Evolutionary conservation across 352 stramenopile genomes (phyloP), one percentile per base, ranked within the genome.

Genomic region (Globisporangium nagaii): DNA sequence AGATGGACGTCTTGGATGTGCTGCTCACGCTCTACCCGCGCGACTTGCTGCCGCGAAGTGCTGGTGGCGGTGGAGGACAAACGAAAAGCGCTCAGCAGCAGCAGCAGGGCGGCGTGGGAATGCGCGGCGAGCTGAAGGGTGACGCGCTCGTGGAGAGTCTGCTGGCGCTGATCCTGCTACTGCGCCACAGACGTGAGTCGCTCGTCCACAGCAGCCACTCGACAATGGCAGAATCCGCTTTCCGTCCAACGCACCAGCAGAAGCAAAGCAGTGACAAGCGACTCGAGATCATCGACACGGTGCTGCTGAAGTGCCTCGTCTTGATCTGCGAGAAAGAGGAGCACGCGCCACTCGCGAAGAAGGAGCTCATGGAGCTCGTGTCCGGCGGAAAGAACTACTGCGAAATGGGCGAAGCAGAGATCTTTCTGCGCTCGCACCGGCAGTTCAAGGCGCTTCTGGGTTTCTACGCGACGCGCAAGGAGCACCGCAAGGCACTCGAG

Each of bases 241-340:
- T 24, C n/a, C 22, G n/a, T 1, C 51, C 32, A 6, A 49, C 45
- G 19, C 13, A 46, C 35, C 34, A 48, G 15, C 37, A 35, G 25
- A 17, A 39, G 39, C 30, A 40, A 12, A 48, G 19, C 13, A 37
- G n/a, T 1, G 28, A 46, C 27, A 52, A 56, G 11, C 58, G 56
- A 17, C 44, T 87, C 24, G 72, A 84, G 34, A 43, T 92, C 12
- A 73, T 90, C 24, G 84, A 94, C 53, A 92, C 84, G 2, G 85
- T 94, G 40, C 54, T 92, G 2, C 64, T 94, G 28, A 94, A 94
- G 62, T 86, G 78, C 47, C 68, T 90, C n/a, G 81, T 89, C 17
- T 55, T 91, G 22, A 68, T 88, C 30, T 62, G 70, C 12, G 72
- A 88, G 54, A 73, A 78, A 25, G 30, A 41, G 3, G 54, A 75